Conservation (phyloP, 1,284 basidiomycete species). For the Schizophyllum amplum region DNA sequence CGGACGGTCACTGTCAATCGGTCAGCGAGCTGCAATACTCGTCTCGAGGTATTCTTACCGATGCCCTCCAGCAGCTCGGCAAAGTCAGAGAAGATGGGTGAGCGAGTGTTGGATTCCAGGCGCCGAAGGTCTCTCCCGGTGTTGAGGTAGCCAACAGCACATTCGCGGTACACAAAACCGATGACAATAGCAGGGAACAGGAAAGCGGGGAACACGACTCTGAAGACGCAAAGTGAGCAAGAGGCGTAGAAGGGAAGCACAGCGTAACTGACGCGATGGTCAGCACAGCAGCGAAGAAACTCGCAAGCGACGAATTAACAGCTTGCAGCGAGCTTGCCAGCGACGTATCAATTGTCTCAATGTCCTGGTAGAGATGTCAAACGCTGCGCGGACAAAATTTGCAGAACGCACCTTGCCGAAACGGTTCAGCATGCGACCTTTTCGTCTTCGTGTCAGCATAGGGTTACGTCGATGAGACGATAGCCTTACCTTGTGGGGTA, state of each 20-base stretch:
- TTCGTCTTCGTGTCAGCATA: no score
- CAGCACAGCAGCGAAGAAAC: slow-evolving; percentile 61
- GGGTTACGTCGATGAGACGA: no score
- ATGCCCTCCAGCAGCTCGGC: slow-evolving; percentile 52
- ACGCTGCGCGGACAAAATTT: neutral
- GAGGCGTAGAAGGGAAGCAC: slow-evolving; percentile 13
- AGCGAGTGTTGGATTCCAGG: slow-evolving; percentile 69
- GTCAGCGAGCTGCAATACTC: neutral
- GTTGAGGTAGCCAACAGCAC: slow-evolving; percentile 69
- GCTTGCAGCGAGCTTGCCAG: slow-evolving; percentile 62
- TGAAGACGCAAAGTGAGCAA: slow-evolving; percentile 29
- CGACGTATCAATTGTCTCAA: slow-evolving; percentile 70
- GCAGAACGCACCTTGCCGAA: slow-evolving; percentile 1
- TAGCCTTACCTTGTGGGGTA: slow-evolving; percentile 27
- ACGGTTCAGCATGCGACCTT: slow-evolving; percentile 11
- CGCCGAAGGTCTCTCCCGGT: slow-evolving; percentile 72
- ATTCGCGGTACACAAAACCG: slow-evolving; percentile 50
- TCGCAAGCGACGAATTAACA: slow-evolving; percentile 67
- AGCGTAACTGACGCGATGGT: slow-evolving; percentile 42
- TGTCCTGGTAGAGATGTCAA: slow-evolving; percentile 36
- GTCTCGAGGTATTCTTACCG: slow-evolving; percentile 10
- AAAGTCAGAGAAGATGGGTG: slow-evolving; percentile 73
- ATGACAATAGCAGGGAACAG: slow-evolving; percentile 63
- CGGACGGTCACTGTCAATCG: neutral
- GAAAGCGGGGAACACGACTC: slow-evolving; percentile 66